Evolutionary conservation across 2,329 filamentous ascomycete genomes (phyloP).

Genomic region (Cordyceps militaris): DNA sequence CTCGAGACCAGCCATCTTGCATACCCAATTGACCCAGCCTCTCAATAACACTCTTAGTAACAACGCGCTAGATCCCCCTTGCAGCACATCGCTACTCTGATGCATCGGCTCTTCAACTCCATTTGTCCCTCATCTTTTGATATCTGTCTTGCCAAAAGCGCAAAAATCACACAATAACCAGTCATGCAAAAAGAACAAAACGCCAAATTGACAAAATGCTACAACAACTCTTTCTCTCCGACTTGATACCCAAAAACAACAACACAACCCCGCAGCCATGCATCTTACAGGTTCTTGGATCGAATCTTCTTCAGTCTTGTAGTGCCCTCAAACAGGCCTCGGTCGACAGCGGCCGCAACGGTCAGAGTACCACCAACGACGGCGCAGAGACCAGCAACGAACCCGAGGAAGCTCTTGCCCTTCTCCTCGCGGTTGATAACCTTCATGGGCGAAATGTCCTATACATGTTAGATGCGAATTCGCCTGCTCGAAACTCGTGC

Average conservation of each 20-base stretch:
- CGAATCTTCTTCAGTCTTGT: conserved; percentile 82
- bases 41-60: no score
- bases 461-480: not conserved
- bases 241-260: not conserved
- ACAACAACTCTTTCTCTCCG: not conserved
- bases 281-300: conserved; percentile 48
- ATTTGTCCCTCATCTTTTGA: not conserved
- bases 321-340: conserved; percentile 83
- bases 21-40: no score
- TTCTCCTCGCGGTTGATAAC: conserved; percentile 93
- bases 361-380: conserved; percentile 93
- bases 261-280: no score
- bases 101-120: not conserved
- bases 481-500: no score
- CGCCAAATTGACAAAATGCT: conserved; percentile 2
- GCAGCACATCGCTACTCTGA: not conserved
- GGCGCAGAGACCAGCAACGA: conserved; percentile 89
- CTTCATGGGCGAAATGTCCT: conserved; percentile 99
- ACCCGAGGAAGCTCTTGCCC: conserved; percentile 82
- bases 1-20: not conserved
- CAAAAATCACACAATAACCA: not conserved
- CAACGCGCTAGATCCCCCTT: not conserved
- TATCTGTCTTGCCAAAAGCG: not conserved
- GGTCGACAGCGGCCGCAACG: conserved; percentile 87
- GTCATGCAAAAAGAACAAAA: conserved; percentile 1